Evolutionary conservation across 2,329 filamentous ascomycete genomes (phyloP).

Genomic region (Diaporthe ilicicola): DNA sequence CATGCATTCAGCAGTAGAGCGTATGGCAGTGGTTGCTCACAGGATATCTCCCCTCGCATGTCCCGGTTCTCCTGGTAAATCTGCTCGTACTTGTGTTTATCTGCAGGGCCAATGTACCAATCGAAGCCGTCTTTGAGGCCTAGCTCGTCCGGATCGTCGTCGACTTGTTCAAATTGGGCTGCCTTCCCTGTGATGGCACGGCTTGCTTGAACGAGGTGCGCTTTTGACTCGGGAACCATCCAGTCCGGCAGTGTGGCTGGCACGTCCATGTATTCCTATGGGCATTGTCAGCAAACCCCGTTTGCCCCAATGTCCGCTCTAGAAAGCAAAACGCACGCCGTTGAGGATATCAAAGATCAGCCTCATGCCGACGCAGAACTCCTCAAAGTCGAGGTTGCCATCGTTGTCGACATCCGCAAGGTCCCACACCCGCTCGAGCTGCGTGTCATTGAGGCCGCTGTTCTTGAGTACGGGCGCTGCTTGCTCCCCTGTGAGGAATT

Average conservation of each 20-base stretch:
- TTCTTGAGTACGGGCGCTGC: slow-evolving; percentile 71
- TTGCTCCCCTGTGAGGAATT: slow-evolving; percentile 68
- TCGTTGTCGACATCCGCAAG: slow-evolving; percentile 97
- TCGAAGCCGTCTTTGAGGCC: slow-evolving; percentile 97
- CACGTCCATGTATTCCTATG: slow-evolving; percentile 88
- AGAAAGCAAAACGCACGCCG: slow-evolving; percentile 69
- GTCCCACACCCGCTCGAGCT: slow-evolving; percentile 98
- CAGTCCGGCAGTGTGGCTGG: slow-evolving; percentile 88
- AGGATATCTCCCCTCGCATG: slow-evolving; percentile 82
- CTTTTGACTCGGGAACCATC: slow-evolving; percentile 95
- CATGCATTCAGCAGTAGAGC: too few relatives aligned
- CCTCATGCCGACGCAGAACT: slow-evolving; percentile 99
- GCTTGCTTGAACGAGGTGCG: slow-evolving; percentile 85
- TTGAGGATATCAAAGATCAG: slow-evolving; percentile 98
- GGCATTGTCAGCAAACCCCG: slow-evolving; percentile 2
- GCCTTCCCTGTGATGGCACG: slow-evolving; percentile 82
- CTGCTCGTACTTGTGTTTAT: slow-evolving; percentile 94
- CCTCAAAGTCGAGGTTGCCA: slow-evolving; percentile 97
- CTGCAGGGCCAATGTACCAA: slow-evolving; percentile 96
- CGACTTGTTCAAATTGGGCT: slow-evolving; percentile 84
- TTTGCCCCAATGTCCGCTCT: background rate
- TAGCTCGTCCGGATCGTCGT: slow-evolving; percentile 81
- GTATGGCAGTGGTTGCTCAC: slow-evolving; percentile 53
- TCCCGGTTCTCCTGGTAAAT: slow-evolving; percentile 96
- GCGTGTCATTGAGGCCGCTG: slow-evolving; percentile 70